Percentiles rank a stretch among this genome's conserved stretches.
Conservation (phyloP, 2,329 filamentous ascomycete genomes). For the Aureobasidium sp. region DNA sequence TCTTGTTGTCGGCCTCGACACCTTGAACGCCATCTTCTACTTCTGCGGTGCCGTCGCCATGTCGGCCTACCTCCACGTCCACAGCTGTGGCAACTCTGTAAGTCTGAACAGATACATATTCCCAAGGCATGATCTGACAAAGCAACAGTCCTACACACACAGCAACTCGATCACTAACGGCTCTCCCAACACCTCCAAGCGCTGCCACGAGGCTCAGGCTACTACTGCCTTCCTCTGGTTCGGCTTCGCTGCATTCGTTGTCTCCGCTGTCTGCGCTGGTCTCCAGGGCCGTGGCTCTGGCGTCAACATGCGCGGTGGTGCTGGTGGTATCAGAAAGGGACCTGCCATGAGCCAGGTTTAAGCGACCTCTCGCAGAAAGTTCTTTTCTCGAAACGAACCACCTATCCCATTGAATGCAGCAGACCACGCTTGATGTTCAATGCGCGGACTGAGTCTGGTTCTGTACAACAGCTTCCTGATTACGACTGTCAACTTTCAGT, state of each 20-base stretch:
- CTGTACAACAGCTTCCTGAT: background rate
- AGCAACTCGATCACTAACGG: slow-evolving; percentile 37
- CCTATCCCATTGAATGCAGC: background rate
- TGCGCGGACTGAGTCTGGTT: background rate
- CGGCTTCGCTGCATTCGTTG: slow-evolving; percentile 57
- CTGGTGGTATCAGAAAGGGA: slow-evolving; percentile 40
- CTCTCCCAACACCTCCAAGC: slow-evolving; percentile 51
- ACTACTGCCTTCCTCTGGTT: slow-evolving; percentile 74
- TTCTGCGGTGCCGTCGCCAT: slow-evolving; percentile 65
- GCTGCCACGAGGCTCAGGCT: slow-evolving; percentile 70
- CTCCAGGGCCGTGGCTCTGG: slow-evolving; percentile 48
- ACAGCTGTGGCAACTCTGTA: slow-evolving; percentile 59
- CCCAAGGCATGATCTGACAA: background rate
- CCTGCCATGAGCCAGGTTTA: slow-evolving; percentile 53
- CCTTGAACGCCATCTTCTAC: slow-evolving; percentile 57
- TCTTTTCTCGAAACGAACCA: slow-evolving; percentile 14
- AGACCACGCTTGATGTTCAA: background rate
- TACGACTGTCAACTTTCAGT: background rate
- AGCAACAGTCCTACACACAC: slow-evolving; percentile 30
- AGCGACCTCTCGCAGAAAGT: slow-evolving; percentile 18
- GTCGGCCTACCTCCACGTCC: slow-evolving; percentile 60
- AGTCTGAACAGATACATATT: slow-evolving; percentile 23
- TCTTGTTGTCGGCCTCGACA: slow-evolving; percentile 51
- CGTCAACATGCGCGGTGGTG: slow-evolving; percentile 40
- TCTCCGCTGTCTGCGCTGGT: slow-evolving; percentile 48